phyloP scores from a whole-genome alignment of 208 protist species.

The Acanthamoeba culbertsoni region DNA sequence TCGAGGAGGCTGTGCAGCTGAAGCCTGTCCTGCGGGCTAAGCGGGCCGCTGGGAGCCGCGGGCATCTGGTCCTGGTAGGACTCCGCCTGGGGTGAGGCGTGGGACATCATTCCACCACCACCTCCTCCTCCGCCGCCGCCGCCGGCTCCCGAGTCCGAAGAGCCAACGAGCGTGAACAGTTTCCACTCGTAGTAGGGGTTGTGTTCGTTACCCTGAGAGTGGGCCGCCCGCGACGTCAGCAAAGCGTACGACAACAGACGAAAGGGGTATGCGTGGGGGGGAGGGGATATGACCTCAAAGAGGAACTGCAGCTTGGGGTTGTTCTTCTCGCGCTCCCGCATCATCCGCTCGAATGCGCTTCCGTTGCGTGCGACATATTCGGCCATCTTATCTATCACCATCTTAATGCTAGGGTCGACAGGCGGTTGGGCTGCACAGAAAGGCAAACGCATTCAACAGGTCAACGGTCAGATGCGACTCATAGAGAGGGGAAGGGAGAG shows the following conservation, averaged over 20 bases:
- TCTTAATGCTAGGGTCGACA: neutral
- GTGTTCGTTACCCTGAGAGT: neutral
- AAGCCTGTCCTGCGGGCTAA: neutral
- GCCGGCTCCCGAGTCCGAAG: neutral
- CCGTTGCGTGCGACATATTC: conserved; percentile 41
- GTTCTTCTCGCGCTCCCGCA: conserved; percentile 43
- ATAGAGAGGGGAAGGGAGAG: no score
- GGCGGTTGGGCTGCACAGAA: neutral
- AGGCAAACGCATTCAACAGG: no score
- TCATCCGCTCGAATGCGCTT: conserved; percentile 29
- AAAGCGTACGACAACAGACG: neutral
- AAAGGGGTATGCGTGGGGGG: neutral
- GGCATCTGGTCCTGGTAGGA: neutral
- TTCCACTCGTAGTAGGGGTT: conserved; percentile 49
- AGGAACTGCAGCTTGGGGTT: conserved; percentile 61
- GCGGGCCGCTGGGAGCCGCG: neutral
- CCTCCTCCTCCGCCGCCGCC: neutral
- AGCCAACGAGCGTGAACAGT: neutral
- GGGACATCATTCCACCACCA: neutral
- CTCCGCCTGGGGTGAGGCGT: neutral
- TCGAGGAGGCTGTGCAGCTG: neutral
- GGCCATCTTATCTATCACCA: conserved; percentile 51
- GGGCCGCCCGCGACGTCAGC: no score
- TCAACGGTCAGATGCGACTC: no score
- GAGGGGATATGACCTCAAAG: neutral